Evolutionary conservation across 306 rosid genomes (phyloP), one percentile per base, ranked within the genome.

Genomic region (Castanopsis chinensis): DNA sequence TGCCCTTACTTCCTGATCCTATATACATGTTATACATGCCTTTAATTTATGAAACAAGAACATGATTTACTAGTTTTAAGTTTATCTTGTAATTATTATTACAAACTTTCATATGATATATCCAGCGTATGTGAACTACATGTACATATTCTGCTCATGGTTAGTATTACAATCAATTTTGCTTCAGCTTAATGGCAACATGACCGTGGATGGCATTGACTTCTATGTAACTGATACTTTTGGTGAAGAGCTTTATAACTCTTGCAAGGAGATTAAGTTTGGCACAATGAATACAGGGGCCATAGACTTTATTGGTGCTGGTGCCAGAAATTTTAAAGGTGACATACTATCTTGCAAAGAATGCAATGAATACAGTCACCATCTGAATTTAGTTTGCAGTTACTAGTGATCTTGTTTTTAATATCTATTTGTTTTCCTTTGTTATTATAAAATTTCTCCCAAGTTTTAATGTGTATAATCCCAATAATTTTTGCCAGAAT

Each of bases 261-360:
- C 97, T 19, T 94, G 99, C 89, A 90, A 92, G 89, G 99, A 94
- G 69, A 97, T 94, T 20, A 94, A 94, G 85, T 94, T 94, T 85
- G 99, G 99, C 76, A 94, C 99, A 20, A 94, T 94, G 99, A 94
- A 94, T 84, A 94, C 99, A 17, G 82, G 91, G 86, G 99, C 99
- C 75, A 86, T 94, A 17, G 97, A 94, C 83, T 94, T 94, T 84
- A 86, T 94, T 82, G 99, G 99, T 63, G 99, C 86, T 70, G 99
- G 97, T 80, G 97, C 99, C 72, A 83, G 45, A 86, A 90, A 60
- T 87, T 92, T 80, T 76, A 49, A 89, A 88, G 98, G 98, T 94
- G 54, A 84, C 32, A 58, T 75, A 52, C 78, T 77, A 56, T 82
- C 73, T 54, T 63, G 33, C 63, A 32, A 19, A 77, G 35, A 64